Base-by-base conservation (phyloP, 2,329 filamentous ascomycete species). In the Arthrinium phaeospermum region DNA sequence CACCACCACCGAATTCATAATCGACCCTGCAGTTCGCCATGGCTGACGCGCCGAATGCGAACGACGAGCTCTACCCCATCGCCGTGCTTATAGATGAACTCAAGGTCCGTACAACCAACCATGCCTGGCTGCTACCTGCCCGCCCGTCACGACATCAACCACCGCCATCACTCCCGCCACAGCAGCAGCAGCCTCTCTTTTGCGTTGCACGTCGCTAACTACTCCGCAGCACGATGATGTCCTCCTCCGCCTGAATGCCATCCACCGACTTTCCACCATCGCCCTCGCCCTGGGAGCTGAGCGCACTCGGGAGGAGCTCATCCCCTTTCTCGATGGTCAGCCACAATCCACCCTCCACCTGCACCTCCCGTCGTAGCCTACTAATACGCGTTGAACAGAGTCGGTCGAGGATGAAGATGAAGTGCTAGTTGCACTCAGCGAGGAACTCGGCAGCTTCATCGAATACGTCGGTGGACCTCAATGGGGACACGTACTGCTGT, bases 371-470 rank as follows among this genome's bases (percentile, higher is more conserved):
- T 68, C 67, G 30, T 47, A 53, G 57, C 51, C 57, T 30, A 30
- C 57, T 71, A 69, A 67, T 57, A 72, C 73, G 51, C 74, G 70
- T 51, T 69, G 41, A 72, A 74, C 84, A 99, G 96, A 99, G 85
- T 98, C 96, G 70, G 96, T 99, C 79, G 96, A 99, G 86, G 96
- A 99, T 80, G 96, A 99, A 84, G 96, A 99, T 79, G 96, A 99
- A 84, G 97, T 99, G 74, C 90, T 99, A 77, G 98, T 97, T 75
- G 96, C 96, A 76, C 87, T 99, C 78, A 98, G 96, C 83, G 96
- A 98, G 81, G 96, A 99, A 87, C 91, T 99, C 76, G 96, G 96
- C 77, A 93, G 91, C 82, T 99, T 99, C 82, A 94, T 98, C 83
- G 96, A 99, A 84, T 98, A 98, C 80, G 96, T 99, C 77, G 96